Conservation (phyloP, 768 basidiomycete species). For the Leccinum ochraceum region DNA sequence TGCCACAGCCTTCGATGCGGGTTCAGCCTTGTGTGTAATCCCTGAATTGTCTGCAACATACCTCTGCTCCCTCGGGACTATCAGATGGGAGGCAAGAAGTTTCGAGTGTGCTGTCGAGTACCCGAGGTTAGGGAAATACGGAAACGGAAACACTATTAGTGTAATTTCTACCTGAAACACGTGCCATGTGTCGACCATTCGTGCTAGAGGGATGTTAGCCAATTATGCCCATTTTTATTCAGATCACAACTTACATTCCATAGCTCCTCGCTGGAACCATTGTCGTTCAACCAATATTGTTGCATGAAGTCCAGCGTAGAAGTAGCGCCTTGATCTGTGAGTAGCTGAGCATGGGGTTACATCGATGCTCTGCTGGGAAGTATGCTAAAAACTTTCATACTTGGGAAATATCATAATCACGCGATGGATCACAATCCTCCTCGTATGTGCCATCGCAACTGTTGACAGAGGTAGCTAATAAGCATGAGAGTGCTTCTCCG, state of each 20-base stretch:
- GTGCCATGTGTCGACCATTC: conserved; percentile 75
- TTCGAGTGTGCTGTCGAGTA: conserved; percentile 51
- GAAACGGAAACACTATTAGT: neutral
- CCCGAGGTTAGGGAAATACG: conserved; percentile 1
- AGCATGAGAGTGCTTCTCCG: neutral
- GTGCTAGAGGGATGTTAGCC: conserved; percentile 42
- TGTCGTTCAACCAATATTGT: conserved; percentile 61
- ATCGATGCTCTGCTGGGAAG: neutral
- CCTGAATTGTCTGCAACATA: conserved; percentile 22
- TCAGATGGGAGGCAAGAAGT: conserved; percentile 59
- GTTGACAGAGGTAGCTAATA: neutral
- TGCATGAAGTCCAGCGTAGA: conserved; percentile 62
- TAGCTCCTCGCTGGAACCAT: conserved; percentile 60
- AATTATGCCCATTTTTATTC: neutral
- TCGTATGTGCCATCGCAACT: conserved; percentile 55
- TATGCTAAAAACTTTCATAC: conserved; percentile 28
- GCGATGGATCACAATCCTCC: conserved; percentile 41
- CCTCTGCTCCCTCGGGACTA: conserved; percentile 63
- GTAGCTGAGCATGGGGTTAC: conserved; percentile 41
- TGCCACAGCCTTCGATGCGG: conserved; percentile 53
- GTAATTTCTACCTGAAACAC: conserved; percentile 34
- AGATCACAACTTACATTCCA: conserved; percentile 55
- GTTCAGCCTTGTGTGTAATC: neutral
- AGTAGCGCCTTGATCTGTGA: conserved; percentile 56
- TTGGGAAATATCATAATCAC: conserved; percentile 45